A percentile compares a stretch with the other conserved stretches of the same genome.
phyloP scores from a whole-genome alignment of 2,329 filamentous ascomycete species.

The Aspergillus nomiae region DNA sequence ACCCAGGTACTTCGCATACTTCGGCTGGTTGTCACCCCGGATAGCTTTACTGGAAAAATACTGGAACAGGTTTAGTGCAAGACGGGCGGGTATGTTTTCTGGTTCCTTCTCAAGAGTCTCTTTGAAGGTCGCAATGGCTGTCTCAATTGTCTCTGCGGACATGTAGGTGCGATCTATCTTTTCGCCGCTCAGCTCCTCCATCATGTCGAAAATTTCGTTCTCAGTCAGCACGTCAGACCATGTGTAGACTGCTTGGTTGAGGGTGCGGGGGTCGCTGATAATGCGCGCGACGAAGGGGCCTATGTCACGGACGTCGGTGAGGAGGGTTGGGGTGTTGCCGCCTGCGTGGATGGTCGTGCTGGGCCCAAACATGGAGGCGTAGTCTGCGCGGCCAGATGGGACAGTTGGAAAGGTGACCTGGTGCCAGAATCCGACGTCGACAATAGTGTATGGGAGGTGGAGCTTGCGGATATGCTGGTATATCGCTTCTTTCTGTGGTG shows the following conservation, averaged over 20 bases:
- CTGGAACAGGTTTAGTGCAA: slow-evolving; percentile 22
- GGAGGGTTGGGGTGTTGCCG: neutral
- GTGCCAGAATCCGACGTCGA: slow-evolving; percentile 59
- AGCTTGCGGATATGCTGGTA: slow-evolving; percentile 48
- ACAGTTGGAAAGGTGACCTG: slow-evolving; percentile 44
- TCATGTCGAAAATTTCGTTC: neutral
- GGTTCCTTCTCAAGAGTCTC: neutral
- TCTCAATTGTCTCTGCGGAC: neutral
- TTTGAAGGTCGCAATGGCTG: neutral
- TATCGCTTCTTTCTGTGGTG: slow-evolving; percentile 48
- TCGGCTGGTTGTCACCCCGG: slow-evolving; percentile 51
- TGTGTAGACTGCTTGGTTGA: neutral
- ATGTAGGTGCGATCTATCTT: neutral
- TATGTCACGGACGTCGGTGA: neutral
- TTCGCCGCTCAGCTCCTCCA: neutral
- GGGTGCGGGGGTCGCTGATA: neutral
- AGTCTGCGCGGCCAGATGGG: slow-evolving; percentile 25
- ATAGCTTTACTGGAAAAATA: slow-evolving; percentile 45
- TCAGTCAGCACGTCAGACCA: neutral
- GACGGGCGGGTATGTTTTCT: neutral
- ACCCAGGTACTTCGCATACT: slow-evolving; percentile 53
- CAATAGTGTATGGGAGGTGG: slow-evolving; percentile 52
- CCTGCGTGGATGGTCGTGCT: neutral
- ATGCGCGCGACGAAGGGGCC: neutral
- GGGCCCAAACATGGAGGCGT: neutral